phyloP scores from a whole-genome alignment of 805 yeast species.

The Saccharomycopsis sp. region DNA sequence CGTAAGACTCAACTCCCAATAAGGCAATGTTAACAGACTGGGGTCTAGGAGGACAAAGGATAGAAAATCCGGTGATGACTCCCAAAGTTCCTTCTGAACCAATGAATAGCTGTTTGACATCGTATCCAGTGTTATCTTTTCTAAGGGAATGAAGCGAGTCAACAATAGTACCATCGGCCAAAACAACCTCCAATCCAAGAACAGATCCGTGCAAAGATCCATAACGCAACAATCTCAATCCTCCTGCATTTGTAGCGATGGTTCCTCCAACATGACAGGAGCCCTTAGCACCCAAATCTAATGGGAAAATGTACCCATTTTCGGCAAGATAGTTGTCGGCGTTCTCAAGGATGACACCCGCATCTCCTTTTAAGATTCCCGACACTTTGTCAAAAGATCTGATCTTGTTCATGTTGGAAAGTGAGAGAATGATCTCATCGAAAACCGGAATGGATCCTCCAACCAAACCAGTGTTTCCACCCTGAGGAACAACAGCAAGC shows the following conservation, averaged over 20 bases:
- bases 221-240: slow-evolving; percentile 76
- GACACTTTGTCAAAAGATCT: slow-evolving; percentile 75
- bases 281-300: slow-evolving; percentile 94
- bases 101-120: slow-evolving; percentile 83
- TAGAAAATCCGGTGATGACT: slow-evolving; percentile 81
- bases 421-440: slow-evolving; percentile 76
- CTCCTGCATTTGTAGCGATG: slow-evolving; percentile 96
- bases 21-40: slow-evolving; percentile 82
- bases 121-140: slow-evolving; percentile 95
- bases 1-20: slow-evolving; percentile 73
- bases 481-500: slow-evolving; percentile 90
- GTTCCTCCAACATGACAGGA: slow-evolving; percentile 95
- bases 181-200: slow-evolving; percentile 85
- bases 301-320: slow-evolving; percentile 83
- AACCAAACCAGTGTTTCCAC: slow-evolving; percentile 94
- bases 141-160: slow-evolving; percentile 79
- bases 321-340: slow-evolving; percentile 77
- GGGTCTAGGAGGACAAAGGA: slow-evolving; percentile 86
- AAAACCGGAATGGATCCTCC: slow-evolving; percentile 92
- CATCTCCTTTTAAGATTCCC: slow-evolving; percentile 83
- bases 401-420: slow-evolving; percentile 65
- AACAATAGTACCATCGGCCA: slow-evolving; percentile 73
- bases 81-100: slow-evolving; percentile 95
- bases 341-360: slow-evolving; percentile 81
- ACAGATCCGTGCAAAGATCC: slow-evolving; percentile 93